Evolutionary conservation across 495 filamentous ascomycete genomes (phyloP), one percentile per base, ranked within the genome.

Genomic region (Hypoxylon rickii): DNA sequence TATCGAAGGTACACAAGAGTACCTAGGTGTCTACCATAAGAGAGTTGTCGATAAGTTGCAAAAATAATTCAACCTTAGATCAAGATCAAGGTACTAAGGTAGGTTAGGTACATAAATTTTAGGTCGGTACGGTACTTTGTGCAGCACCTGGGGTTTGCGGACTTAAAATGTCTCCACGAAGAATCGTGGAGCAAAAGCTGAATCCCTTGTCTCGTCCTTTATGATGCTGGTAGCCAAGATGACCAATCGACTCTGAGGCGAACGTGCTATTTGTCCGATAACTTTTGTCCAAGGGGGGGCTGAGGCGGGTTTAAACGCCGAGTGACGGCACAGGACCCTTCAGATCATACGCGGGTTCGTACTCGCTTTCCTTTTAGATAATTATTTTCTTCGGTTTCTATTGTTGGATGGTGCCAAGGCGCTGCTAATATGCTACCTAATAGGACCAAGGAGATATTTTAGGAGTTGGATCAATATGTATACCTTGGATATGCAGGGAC

Each of bases 401-500:
- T 56, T 46, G 42, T 51, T 62, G 51, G 51, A 33, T 22, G 19
- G 44, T 7, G 20, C 36, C 18, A 37, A 44, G 43, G 36, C 53
- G 48, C 59, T 33, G 18, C 31, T 32, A 13, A 8, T 13, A 40
- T 29, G 24, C 24, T 10, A 29, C 19, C 32, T 45, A 38, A 57
- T 44, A 48, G 44, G 44, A 44, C 33, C 16, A 31, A 32, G 41
- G n/a, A 50, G 58, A 51, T 62, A 56, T 62, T 62, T 62, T 62
- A 51, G 26, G 51, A 34, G 34, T n/a, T n/a, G n/a, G 32, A 43
- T n/a, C 21, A 18, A 48, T 52, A 48, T 46, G 32, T 44, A 44
- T 15, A 41, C 22, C 46, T 26, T 15, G 39, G n/a, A n/a, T n/a
- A n/a, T n/a, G n/a, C n/a, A n/a, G n/a, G n/a, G n/a, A n/a, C n/a